Percentiles rank a stretch among this genome's conserved stretches.
Conservation (phyloP, 805 yeast species). For the Yarrowia phangngaensis region DNA sequence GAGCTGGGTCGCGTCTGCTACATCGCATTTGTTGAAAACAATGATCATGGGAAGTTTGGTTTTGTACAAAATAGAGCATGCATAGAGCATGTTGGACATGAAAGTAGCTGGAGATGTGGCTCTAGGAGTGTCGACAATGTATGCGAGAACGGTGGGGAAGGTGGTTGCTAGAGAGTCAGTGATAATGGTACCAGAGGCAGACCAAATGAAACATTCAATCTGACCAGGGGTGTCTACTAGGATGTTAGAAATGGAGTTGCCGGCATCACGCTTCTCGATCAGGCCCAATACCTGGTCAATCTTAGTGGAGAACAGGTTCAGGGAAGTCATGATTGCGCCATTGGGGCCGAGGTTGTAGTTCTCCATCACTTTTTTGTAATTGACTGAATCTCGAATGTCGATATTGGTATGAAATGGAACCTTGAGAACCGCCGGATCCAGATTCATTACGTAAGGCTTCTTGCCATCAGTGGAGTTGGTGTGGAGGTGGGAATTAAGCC, state of each 20-base stretch:
- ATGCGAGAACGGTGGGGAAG: slow-evolving; percentile 93
- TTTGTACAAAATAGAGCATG: slow-evolving; percentile 93
- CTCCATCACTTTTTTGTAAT: slow-evolving; percentile 94
- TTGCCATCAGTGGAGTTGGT: slow-evolving; percentile 43
- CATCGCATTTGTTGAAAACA: slow-evolving; percentile 94
- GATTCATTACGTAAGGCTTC: slow-evolving; percentile 81
- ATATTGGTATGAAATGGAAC: slow-evolving; percentile 94
- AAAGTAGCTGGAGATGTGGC: slow-evolving; percentile 92
- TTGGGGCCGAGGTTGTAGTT: slow-evolving; percentile 92
- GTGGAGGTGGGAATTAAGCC: slow-evolving; percentile 86
- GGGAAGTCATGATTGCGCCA: slow-evolving; percentile 95
- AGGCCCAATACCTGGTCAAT: slow-evolving; percentile 89
- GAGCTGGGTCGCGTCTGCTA: slow-evolving; percentile 77
- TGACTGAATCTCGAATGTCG: slow-evolving; percentile 93
- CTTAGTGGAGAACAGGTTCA: slow-evolving; percentile 88
- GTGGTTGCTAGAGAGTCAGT: slow-evolving; percentile 96
- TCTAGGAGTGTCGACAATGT: slow-evolving; percentile 94
- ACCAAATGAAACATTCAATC: slow-evolving; percentile 97
- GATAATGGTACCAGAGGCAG: slow-evolving; percentile 93
- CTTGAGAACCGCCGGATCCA: slow-evolving; percentile 93
- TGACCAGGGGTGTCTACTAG: slow-evolving; percentile 98
- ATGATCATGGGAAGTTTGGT: slow-evolving; percentile 95
- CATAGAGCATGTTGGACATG: slow-evolving; percentile 97
- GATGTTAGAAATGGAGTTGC: slow-evolving; percentile 53
- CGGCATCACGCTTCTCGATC: slow-evolving; percentile 68